Evolutionary conservation across 148 eudicot genomes (phyloP).

Genomic region (Rhododendron kiyosumense): DNA sequence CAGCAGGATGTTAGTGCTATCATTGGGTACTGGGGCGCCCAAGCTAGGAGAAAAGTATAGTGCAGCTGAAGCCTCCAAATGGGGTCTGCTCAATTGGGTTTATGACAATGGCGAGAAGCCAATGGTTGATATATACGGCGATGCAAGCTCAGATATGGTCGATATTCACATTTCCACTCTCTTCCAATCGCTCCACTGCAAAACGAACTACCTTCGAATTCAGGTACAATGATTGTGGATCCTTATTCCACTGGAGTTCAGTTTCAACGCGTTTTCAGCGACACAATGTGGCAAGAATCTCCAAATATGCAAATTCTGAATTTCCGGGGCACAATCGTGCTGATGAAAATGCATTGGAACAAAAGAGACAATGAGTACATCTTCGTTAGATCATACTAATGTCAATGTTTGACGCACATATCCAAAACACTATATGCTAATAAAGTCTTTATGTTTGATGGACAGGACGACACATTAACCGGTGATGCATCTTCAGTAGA

Average conservation of each 20-base stretch:
- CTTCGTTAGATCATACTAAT: too few relatives aligned
- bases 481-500: slow-evolving; percentile 53
- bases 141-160: slow-evolving; percentile 41
- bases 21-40: slow-evolving; percentile 31
- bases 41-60: slow-evolving; percentile 21
- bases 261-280: not conserved
- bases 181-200: slow-evolving; percentile 20
- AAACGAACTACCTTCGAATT: slow-evolving; percentile 36
- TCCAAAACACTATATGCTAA: not conserved
- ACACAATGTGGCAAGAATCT: not conserved
- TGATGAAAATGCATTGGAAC: too few relatives aligned
- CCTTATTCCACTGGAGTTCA: not conserved
- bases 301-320: not conserved
- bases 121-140: slow-evolving; percentile 16
- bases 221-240: slow-evolving; percentile 15
- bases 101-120: slow-evolving; percentile 22
- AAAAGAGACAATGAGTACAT: too few relatives aligned
- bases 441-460: not conserved
- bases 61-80: slow-evolving; percentile 21
- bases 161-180: slow-evolving; percentile 25
- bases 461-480: slow-evolving; percentile 45
- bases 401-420: not conserved
- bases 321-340: too few relatives aligned
- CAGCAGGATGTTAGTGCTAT: too few relatives aligned
- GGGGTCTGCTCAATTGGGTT: slow-evolving; percentile 32